Percentiles rank a stretch among this genome's conserved stretches.
Conservation (phyloP, 2,329 filamentous ascomycete species). For the Fusarium sp. region DNA sequence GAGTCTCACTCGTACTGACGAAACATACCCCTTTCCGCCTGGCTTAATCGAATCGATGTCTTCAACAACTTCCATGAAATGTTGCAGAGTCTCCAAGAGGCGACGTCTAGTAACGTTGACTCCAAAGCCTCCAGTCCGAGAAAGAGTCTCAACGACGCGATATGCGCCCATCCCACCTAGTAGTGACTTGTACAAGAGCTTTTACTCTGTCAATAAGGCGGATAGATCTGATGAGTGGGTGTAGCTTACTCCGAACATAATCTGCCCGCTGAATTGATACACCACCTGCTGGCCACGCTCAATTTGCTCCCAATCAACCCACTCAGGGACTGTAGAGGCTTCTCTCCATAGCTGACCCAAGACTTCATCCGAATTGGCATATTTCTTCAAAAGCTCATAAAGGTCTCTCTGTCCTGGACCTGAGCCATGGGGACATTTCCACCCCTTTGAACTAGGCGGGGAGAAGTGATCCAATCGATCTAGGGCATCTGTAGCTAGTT, state of each 20-base stretch:
- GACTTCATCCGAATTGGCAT: constrained; percentile 68
- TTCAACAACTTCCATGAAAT: constrained; percentile 77
- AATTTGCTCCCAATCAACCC: constrained; percentile 84
- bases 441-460: constrained; percentile 43
- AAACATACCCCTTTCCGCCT: constrained; percentile 70
- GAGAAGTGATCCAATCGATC: constrained; percentile 72
- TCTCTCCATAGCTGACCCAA: constrained; percentile 72
- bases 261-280: constrained; percentile 78
- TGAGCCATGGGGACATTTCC: constrained; percentile 48
- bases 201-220: constrained; percentile 13
- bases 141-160: constrained; percentile 78
- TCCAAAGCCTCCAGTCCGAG: constrained; percentile 79
- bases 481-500: constrained; percentile 74
- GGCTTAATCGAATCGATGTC: constrained; percentile 75
- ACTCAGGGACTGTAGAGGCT: constrained; percentile 74
- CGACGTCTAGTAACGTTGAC: constrained; percentile 74
- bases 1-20: constrained; percentile 72
- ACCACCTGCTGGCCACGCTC: constrained; percentile 80
- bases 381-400: constrained; percentile 70
- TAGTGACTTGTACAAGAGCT: constrained; percentile 72
- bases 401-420: constrained; percentile 64
- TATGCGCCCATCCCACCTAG: constrained; percentile 79
- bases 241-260: constrained; percentile 65
- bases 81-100: constrained; percentile 77
- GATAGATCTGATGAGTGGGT: background rate